A percentile compares a stretch with the other conserved stretches of the same genome.
These are phyloP conservation scores for Rhizopogon vulgaris DNA, from an alignment of 768 basidiomycete species.

Conservation along the genomic window DNA sequence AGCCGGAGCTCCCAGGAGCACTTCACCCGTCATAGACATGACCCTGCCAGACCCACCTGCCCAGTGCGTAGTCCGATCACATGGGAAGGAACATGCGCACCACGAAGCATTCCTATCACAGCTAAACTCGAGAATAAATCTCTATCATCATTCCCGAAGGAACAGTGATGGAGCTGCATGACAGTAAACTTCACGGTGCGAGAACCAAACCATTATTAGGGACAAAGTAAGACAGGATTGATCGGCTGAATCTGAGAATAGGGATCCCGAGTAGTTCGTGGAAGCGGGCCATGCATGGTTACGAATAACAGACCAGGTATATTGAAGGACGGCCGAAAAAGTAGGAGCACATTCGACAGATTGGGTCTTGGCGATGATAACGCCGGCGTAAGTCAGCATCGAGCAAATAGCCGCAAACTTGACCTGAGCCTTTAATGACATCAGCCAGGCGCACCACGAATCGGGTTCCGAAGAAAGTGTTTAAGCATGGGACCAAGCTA, in stretches of 20 bases:
- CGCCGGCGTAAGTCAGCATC: neutral
- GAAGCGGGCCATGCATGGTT: neutral
- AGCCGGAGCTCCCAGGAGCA: conserved; percentile 12
- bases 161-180: conserved; percentile 32
- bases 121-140: conserved; percentile 51
- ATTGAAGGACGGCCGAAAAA: conserved; percentile 18
- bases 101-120: conserved; percentile 21
- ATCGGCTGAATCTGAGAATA: conserved; percentile 2
- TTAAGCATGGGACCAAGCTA: conserved; percentile 23
- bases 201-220: conserved; percentile 7
- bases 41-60: neutral
- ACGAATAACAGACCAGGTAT: conserved; percentile 13
- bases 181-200: conserved; percentile 10
- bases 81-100: conserved; percentile 6
- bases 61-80: conserved; percentile 18
- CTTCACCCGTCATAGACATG: conserved; percentile 11
- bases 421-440: conserved; percentile 3
- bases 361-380: conserved; percentile 28
- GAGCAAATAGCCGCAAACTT: neutral
- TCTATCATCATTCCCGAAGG: conserved; percentile 45
- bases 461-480: neutral
- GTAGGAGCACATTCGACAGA: conserved; percentile 10
- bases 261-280: neutral
- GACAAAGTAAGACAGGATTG: conserved; percentile 11
- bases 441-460: neutral